phyloP scores from a whole-genome alignment of 352 stramenopile species.

The Globisporangium canariense region DNA sequence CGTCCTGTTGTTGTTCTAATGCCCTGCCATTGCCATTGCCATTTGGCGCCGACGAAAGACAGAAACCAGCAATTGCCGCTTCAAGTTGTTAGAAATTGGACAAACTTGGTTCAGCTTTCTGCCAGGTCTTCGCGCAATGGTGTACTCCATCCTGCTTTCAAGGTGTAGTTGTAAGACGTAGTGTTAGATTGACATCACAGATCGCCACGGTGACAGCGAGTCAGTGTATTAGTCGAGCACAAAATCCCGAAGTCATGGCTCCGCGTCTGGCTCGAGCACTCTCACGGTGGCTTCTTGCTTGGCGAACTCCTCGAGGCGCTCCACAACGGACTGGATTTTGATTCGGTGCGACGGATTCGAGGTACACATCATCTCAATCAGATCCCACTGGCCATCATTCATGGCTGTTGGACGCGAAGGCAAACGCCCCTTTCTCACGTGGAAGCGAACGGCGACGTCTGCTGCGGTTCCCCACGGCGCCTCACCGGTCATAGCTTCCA shows the following conservation, averaged over 20 bases:
- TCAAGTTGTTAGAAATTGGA: too few relatives aligned
- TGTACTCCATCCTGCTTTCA: too few relatives aligned
- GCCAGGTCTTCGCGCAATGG: too few relatives aligned
- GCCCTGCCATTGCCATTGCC: too few relatives aligned
- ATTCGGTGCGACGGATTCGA: conserved; percentile 2
- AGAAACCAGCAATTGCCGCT: too few relatives aligned
- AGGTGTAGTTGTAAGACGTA: too few relatives aligned
- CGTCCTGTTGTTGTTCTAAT: too few relatives aligned
- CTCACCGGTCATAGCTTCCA: conserved; percentile 17
- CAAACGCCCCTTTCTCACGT: conserved; percentile 1
- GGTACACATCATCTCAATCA: conserved; percentile 13
- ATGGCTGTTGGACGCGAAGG: not conserved
- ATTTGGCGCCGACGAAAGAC: too few relatives aligned
- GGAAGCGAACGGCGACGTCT: conserved; percentile 10
- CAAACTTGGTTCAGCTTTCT: too few relatives aligned
- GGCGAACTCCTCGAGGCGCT: conserved; percentile 6
- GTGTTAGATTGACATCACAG: too few relatives aligned
- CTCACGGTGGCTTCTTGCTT: not conserved
- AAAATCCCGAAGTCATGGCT: not conserved
- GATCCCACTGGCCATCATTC: conserved; percentile 12
- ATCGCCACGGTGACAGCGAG: too few relatives aligned
- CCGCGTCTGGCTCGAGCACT: not conserved
- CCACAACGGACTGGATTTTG: conserved; percentile 9
- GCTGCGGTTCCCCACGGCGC: conserved; percentile 14
- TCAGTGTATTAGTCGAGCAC: too few relatives aligned